Percentiles rank a stretch among this genome's conserved stretches.
phyloP scores from a whole-genome alignment of 164 flowering plant genomes.

The Vitis riparia region DNA sequence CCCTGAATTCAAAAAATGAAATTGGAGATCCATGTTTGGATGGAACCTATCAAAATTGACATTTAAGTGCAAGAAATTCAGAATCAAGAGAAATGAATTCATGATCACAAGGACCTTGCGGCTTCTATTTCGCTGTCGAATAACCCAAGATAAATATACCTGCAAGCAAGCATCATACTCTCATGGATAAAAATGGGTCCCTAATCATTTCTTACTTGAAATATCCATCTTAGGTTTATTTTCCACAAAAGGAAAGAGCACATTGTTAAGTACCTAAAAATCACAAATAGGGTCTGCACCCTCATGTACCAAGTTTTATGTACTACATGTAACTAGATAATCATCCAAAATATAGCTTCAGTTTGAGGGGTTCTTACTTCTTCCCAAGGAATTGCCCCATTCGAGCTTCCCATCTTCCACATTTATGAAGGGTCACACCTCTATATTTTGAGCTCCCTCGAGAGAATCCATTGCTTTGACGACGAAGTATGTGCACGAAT shows the following conservation, averaged over 20 bases:
- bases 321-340: too few relatives aligned
- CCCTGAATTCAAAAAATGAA: slow-evolving; percentile 56
- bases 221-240: neutral
- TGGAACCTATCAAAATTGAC: slow-evolving; percentile 1
- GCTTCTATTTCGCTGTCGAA: slow-evolving; percentile 87
- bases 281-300: too few relatives aligned
- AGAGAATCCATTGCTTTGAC: slow-evolving; percentile 81
- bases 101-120: slow-evolving; percentile 75
- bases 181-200: slow-evolving; percentile 14
- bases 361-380: slow-evolving; percentile 52
- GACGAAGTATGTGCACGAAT: slow-evolving; percentile 82
- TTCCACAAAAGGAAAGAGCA: too few relatives aligned
- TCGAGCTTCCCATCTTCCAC: slow-evolving; percentile 91
- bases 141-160: slow-evolving; percentile 92
- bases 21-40: slow-evolving; percentile 18
- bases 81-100: slow-evolving; percentile 20
- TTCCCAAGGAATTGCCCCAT: slow-evolving; percentile 89
- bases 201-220: slow-evolving; percentile 1
- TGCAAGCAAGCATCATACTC: slow-evolving; percentile 50
- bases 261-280: too few relatives aligned
- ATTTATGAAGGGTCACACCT: slow-evolving; percentile 81
- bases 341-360: neutral
- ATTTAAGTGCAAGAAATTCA: slow-evolving; percentile 7
- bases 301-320: too few relatives aligned
- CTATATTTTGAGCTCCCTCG: slow-evolving; percentile 82